Percentiles rank a stretch among this genome's conserved stretches.
Conservation (phyloP, 306 rosid genomes). For the Vigna angularis region DNA sequence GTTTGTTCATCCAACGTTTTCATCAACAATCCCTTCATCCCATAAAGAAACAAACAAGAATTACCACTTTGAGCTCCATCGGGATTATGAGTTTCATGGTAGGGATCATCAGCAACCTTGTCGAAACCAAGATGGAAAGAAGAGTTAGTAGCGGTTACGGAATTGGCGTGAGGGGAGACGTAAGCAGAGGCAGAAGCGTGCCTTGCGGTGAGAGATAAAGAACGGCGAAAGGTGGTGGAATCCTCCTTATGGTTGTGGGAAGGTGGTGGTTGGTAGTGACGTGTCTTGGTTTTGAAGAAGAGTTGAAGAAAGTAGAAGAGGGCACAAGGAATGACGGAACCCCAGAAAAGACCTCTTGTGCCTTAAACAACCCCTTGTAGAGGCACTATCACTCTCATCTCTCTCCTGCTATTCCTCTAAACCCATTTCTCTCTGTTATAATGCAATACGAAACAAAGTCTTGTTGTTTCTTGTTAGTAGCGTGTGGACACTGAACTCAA, state of each 20-base stretch:
- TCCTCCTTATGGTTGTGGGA: slow-evolving; percentile 32
- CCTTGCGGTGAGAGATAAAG: slow-evolving; percentile 62
- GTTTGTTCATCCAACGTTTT: not conserved
- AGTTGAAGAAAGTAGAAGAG: slow-evolving; percentile 88
- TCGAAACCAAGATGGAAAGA: slow-evolving; percentile 59
- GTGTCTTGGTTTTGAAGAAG: slow-evolving; percentile 58
- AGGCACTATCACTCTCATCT: slow-evolving; percentile 92
- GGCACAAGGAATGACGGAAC: slow-evolving; percentile 93
- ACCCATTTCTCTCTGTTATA: not conserved
- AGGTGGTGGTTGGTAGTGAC: slow-evolving; percentile 47
- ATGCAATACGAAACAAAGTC: not conserved
- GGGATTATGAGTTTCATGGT: slow-evolving; percentile 65
- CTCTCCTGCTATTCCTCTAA: not conserved
- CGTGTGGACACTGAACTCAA: not conserved
- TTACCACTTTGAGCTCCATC: slow-evolving; percentile 58
- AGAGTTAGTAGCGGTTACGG: slow-evolving; percentile 44
- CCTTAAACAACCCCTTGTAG: slow-evolving; percentile 93
- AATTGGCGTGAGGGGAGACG: slow-evolving; percentile 65
- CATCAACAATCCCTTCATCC: not conserved
- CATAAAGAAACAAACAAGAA: not conserved
- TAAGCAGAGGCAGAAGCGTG: slow-evolving; percentile 53
- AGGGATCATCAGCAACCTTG: slow-evolving; percentile 66
- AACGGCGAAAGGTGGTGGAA: slow-evolving; percentile 52
- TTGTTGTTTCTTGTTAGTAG: not conserved
- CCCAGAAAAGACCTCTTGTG: slow-evolving; percentile 80